Base-by-base conservation (phyloP, 2,329 filamentous ascomycete genomes). In the Cladosporium sp. region DNA sequence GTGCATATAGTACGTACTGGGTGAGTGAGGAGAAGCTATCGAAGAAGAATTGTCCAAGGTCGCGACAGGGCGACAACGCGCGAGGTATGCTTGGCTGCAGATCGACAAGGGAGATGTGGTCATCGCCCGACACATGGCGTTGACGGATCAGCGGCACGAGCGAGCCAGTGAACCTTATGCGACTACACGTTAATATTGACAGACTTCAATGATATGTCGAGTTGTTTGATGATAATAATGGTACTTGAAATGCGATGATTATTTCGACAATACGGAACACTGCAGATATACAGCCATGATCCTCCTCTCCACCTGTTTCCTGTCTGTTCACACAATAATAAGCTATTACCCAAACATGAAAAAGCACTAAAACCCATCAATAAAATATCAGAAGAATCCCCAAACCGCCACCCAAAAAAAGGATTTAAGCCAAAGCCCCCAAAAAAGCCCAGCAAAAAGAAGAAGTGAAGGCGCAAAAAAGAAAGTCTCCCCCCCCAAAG, bases 1-100 rank as follows among this genome's bases (percentile, higher is more conserved):
- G 52, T 55, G 52, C 52, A 55, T 55, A 47, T 55, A n/a, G 32
- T 50, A 55, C 52, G 52, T 55, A 55, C 40, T 47, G 5, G 10
- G 9, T 8, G 19, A 37, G 47, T 50, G 47, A 50, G 47, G 47
- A 50, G 47, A 50, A 50, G 47, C 47, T 50, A 50, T 37, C 47
- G 13, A 19, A 20, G 4, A 32, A 32, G 12, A 32, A n/a, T n/a
- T n/a, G n/a, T 35, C 22, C n/a, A n/a, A n/a, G n/a, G 19, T 50
- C 13, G 47, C 47, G 47, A 25, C 47, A 37, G 15, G 47, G 47
- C 47, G 20, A 35, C 28, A 8, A 20, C n/a, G 47, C 28, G 25
- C 17, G 17, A 28, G 44, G 25, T 44, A 44, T 35, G 45, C 28
- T 19, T 48, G 45, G 44, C 44, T 48, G 28, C 17, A n/a, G 25